These are phyloP conservation scores for Tolypocladium ophioglossoides DNA, from an alignment of 2,329 filamentous ascomycete species.

Conservation along the genomic window DNA sequence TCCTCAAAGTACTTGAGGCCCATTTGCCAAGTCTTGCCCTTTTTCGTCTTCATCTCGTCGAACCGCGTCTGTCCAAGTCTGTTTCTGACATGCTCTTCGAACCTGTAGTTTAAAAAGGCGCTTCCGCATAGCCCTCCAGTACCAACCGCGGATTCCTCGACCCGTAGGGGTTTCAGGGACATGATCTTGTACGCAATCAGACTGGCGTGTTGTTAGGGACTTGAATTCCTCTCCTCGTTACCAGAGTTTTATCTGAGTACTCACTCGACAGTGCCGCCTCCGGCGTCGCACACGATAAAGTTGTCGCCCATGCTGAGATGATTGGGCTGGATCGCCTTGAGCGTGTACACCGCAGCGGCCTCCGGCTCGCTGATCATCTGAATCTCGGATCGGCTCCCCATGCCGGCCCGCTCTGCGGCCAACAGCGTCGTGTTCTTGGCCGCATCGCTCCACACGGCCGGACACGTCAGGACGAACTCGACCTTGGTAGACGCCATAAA, in stretches of 20 bases:
- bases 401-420: slow-evolving; percentile 67
- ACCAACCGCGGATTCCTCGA: slow-evolving; percentile 71
- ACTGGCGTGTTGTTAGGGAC: slow-evolving; percentile 22
- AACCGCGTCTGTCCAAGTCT: slow-evolving; percentile 58
- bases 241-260: slow-evolving; percentile 12
- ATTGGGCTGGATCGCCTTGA: slow-evolving; percentile 70
- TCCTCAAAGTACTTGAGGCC: slow-evolving; percentile 73
- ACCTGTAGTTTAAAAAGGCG: slow-evolving; percentile 70
- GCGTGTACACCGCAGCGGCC: slow-evolving; percentile 68
- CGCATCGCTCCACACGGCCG: slow-evolving; percentile 75
- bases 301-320: slow-evolving; percentile 59
- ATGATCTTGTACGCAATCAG: slow-evolving; percentile 76
- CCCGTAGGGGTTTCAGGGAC: slow-evolving; percentile 57
- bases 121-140: slow-evolving; percentile 70
- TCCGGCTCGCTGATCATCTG: slow-evolving; percentile 76
- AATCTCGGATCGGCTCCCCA: slow-evolving; percentile 59
- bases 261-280: slow-evolving; percentile 57
- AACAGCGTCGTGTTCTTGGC: slow-evolving; percentile 76
- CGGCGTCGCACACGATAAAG: slow-evolving; percentile 52
- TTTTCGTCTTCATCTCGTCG: slow-evolving; percentile 66
- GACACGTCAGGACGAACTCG: slow-evolving; percentile 71
- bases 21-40: slow-evolving; percentile 72
- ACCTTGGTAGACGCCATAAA: slow-evolving; percentile 69
- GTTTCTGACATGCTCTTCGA: slow-evolving; percentile 63
- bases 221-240: background rate